These are phyloP conservation scores for Solanum clarkiae DNA, from an alignment of 257 asterid species.

Conservation along the genomic window DNA sequence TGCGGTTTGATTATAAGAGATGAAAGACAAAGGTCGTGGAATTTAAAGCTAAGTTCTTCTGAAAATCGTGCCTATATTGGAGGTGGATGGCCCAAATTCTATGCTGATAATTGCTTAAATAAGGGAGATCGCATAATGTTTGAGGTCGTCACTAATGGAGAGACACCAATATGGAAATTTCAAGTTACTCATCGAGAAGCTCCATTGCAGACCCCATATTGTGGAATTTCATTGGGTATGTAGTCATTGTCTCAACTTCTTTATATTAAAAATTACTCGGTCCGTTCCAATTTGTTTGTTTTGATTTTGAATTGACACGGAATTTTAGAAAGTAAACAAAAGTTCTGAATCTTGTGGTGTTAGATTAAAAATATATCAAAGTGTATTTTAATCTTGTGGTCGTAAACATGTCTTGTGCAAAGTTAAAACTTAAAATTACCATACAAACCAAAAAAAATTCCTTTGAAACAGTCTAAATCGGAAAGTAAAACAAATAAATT, in stretches of 20 bases:
- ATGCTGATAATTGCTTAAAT: background rate
- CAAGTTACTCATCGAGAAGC: background rate
- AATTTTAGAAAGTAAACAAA: no score
- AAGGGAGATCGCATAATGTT: background rate
- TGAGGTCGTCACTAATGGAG: background rate
- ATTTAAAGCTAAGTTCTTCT: background rate
- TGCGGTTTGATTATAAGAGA: background rate
- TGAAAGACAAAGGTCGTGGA: background rate
- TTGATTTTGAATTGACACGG: no score
- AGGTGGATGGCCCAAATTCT: background rate
- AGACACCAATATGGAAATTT: background rate
- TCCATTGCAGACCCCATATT: background rate
- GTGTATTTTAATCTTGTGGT: background rate
- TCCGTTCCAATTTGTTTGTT: no score
- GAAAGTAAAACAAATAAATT: no score
- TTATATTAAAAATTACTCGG: no score
- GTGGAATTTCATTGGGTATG: no score
- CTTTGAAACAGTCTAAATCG: no score
- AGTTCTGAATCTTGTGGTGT: no score
- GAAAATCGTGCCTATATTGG: background rate
- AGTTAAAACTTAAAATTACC: background rate
- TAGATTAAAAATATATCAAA: background rate
- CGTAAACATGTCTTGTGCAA: background rate
- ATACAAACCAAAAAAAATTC: background rate
- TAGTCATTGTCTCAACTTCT: no score